phyloP scores from a whole-genome alignment of 306 rosid genomes.

The Echinosophora koreensis region DNA sequence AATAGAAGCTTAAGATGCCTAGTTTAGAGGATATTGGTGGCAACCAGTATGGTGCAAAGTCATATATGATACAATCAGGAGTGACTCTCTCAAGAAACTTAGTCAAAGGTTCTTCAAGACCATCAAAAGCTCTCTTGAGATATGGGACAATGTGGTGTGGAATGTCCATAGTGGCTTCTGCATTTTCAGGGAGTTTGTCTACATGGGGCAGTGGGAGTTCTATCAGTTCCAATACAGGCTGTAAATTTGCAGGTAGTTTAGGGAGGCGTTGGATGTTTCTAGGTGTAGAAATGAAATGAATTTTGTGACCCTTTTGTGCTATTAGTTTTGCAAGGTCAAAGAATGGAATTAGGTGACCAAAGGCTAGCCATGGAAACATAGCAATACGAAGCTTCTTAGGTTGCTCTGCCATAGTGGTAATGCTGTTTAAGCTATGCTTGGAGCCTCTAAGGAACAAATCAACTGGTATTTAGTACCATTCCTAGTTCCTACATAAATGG shows the following conservation, averaged over 20 bases:
- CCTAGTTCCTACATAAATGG: too few species aligned
- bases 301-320: slow-evolving; percentile 54
- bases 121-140: slow-evolving; percentile 39
- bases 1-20: neutral
- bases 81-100: neutral
- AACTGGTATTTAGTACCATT: too few species aligned
- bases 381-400: slow-evolving; percentile 50
- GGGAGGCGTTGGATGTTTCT: slow-evolving; percentile 63
- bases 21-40: neutral
- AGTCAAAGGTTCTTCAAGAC: slow-evolving; percentile 42
- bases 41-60: slow-evolving; percentile 28
- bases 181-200: slow-evolving; percentile 12
- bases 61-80: slow-evolving; percentile 33
- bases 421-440: neutral
- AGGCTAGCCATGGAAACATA: slow-evolving; percentile 65
- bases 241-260: slow-evolving; percentile 28
- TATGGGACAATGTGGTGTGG: slow-evolving; percentile 5
- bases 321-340: slow-evolving; percentile 55
- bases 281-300: slow-evolving; percentile 59
- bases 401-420: slow-evolving; percentile 19
- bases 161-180: slow-evolving; percentile 11
- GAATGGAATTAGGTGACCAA: slow-evolving; percentile 57
- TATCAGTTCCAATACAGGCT: slow-evolving; percentile 38
- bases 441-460: too few species aligned
- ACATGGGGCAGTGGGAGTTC: slow-evolving; percentile 34